A percentile compares a stretch with the other conserved stretches of the same genome.
Conservation (phyloP, 306 rosid genomes). For the Fagus crenata region DNA sequence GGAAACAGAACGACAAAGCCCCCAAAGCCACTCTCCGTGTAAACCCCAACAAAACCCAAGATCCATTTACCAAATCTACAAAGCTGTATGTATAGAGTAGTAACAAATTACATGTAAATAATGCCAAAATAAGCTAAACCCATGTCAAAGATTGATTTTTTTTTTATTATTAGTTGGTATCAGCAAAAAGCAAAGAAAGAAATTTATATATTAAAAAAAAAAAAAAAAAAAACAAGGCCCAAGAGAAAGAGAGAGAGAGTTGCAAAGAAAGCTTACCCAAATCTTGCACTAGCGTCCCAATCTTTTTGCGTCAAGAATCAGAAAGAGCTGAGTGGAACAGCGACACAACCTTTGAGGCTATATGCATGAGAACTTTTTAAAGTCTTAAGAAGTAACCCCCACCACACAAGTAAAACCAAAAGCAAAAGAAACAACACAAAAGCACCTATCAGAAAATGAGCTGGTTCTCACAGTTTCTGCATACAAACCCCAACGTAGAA, state of each 20-base stretch:
- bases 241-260: slow-evolving; percentile 19
- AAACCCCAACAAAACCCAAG: slow-evolving; percentile 68
- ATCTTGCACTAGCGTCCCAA: slow-evolving; percentile 23
- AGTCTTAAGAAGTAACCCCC: slow-evolving; percentile 34
- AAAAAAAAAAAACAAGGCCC: neutral
- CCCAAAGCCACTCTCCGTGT: slow-evolving; percentile 86
- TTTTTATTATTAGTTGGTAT: slow-evolving; percentile 8
- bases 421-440: slow-evolving; percentile 28
- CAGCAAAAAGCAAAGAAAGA: slow-evolving; percentile 27
- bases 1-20: slow-evolving; percentile 49
- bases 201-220: slow-evolving; percentile 6
- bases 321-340: slow-evolving; percentile 36
- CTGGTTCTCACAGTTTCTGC: slow-evolving; percentile 23
- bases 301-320: slow-evolving; percentile 22
- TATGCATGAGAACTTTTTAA: slow-evolving; percentile 30
- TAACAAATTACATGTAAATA: slow-evolving; percentile 27
- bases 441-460: slow-evolving; percentile 29
- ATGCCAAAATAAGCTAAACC: slow-evolving; percentile 15
- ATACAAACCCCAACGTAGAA: slow-evolving; percentile 13
- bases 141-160: slow-evolving; percentile 11
- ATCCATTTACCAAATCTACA: slow-evolving; percentile 37
- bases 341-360: slow-evolving; percentile 30
- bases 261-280: slow-evolving; percentile 27
- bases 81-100: slow-evolving; percentile 16
- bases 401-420: slow-evolving; percentile 29